Evolutionary conservation across 2,329 filamentous ascomycete genomes (phyloP).

Genomic region (Venturia effusa): DNA sequence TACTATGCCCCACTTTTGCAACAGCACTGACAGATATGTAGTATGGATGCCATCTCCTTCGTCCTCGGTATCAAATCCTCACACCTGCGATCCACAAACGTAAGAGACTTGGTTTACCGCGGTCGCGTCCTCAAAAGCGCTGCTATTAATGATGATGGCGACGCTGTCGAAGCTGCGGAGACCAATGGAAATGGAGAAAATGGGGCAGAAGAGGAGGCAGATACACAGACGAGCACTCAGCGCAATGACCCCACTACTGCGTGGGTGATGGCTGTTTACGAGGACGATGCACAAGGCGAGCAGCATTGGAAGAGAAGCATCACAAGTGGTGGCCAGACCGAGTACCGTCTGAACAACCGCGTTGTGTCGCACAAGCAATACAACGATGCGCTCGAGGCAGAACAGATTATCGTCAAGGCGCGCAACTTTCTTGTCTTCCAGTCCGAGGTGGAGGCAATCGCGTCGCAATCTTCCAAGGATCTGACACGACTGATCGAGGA

Average conservation of each 20-base stretch:
- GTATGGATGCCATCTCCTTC: constrained; percentile 99
- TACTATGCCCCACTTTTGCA: constrained; percentile 9
- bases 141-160: constrained; percentile 84
- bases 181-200: constrained; percentile 39
- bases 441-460: constrained; percentile 94
- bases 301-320: constrained; percentile 95
- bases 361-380: constrained; percentile 83
- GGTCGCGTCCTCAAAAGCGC: constrained; percentile 86
- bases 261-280: constrained; percentile 99
- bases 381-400: constrained; percentile 80
- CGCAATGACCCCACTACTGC: constrained; percentile 78
- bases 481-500: constrained; percentile 91
- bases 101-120: constrained; percentile 92
- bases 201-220: constrained; percentile 34
- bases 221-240: constrained; percentile 52
- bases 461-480: constrained; percentile 87
- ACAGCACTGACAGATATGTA: constrained; percentile 25
- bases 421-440: constrained; percentile 98
- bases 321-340: constrained; percentile 76
- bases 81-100: constrained; percentile 86
- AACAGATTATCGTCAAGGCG: constrained; percentile 97
- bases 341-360: constrained; percentile 94
- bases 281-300: constrained; percentile 90
- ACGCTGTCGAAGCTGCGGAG: constrained; percentile 38
- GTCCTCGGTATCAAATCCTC: constrained; percentile 97